Evolutionary conservation across 2,329 filamentous ascomycete genomes (phyloP), one percentile per base, ranked within the genome.

Genomic region (Curvularia hawaiiensis): DNA sequence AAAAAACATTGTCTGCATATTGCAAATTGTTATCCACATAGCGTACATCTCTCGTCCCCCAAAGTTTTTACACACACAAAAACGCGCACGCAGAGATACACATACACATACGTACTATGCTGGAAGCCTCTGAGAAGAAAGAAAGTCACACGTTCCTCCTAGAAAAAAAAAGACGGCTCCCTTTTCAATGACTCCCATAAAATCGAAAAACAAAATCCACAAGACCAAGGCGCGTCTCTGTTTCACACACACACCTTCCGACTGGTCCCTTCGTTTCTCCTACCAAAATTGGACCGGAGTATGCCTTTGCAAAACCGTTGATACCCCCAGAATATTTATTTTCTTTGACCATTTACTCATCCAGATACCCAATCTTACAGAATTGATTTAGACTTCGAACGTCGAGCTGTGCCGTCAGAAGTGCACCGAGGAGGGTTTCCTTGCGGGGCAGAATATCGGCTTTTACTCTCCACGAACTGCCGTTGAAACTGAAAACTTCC

Each of bases 401-500:
- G 61, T 82, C 80, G 43, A 79, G 71, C 40, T 75, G 74, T 11
- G 75, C 73, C 56, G 77, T 77, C 62, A 80, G 72, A n/a, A 81
- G 65, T 22, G 79, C 80, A 18, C 79, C 79, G 2, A 82, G 73
- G 40, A 82, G 68, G 52, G 79, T 70, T 69, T 80, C 67, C 63
- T 78, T 77, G 58, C 78, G 77, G 7, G 80, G 80, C 40, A 81
- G 69, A 43, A 80, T 76, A 31, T 81, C 79, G 16, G 70, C 70
- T 47, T 70, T 75, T 35, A 76, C 72, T 49, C 62, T 74, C 73
- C 70, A 75, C 5, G 60, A 63, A 33, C 59, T 72, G 18, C 69
- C 70, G n/a, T 69, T 70, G 48, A 73, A 64, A 20, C 63, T 64
- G 38, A 73, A 58, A 28, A 68, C 63, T n/a, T 74, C 73, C 67